Evolutionary conservation across 441 rosid species (phyloP), one percentile per base, ranked within the genome.

Genomic region (Pelargonium fulgidum): DNA sequence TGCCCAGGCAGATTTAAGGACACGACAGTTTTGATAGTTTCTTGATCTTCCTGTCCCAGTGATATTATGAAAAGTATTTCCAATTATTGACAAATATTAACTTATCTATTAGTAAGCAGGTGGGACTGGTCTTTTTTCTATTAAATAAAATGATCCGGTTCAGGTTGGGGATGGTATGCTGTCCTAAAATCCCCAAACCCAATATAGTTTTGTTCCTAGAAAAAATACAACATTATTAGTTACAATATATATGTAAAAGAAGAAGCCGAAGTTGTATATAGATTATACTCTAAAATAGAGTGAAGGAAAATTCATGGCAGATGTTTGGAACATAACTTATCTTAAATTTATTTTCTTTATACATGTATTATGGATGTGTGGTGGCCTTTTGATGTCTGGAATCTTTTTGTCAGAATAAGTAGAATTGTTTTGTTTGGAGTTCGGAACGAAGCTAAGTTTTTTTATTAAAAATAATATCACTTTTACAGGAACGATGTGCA

Each of bases 401-500:
- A 68, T 50, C 4, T 5, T 36, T 64, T 36, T 64, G 61, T 41
- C 50, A 36, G 42, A 68, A 66, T 70, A 33, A 47, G 66, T 66
- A 65, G 42, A 48, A 48, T 69, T 58, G 71, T 67, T 47, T 58
- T 68, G 26, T 64, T 64, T 50, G 66, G 67, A 69, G 50, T 47
- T 68, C 54, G 33, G 56, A 76, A 69, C 22, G 26, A 72, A 68
- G 26, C 52, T 29, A 65, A 66, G 68, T 64, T 13, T 50, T 12
- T 72, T 42, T 67, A 58, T 62, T n/a, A 61, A 45, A 75, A 67
- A 58, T 74, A 67, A 73, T 78, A 47, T 59, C 76, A 66, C 69
- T 42, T 67, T 80, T 77, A 66, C 92, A 95, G 99, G 99, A 95
- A 82, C 87, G 98, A 81, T 95, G 99, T 80, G 83, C 91, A 13